Evolutionary conservation across 441 rosid species (phyloP).

Genomic region (Erodium chrysanthum): DNA sequence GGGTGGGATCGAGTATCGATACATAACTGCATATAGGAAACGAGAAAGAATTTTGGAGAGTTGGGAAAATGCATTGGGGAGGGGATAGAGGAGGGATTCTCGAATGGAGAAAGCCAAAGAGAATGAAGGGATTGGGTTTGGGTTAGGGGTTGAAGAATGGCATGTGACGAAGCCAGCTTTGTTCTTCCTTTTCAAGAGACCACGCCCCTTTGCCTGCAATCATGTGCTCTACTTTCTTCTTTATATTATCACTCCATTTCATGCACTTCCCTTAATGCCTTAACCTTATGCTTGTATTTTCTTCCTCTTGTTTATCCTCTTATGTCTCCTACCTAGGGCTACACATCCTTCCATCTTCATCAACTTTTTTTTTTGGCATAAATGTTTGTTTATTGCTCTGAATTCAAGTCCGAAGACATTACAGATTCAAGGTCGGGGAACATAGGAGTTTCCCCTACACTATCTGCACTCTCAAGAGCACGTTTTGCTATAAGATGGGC

Average conservation of each 20-base stretch:
- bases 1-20: no score
- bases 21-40: no score
- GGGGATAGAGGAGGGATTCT: background rate
- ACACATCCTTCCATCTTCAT: background rate
- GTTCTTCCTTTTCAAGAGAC: constrained; percentile 56
- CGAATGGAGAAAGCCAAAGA: background rate
- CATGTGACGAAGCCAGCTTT: constrained; percentile 76
- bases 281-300: constrained; percentile 13
- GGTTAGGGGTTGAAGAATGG: constrained; percentile 19
- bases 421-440: no score
- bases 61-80: background rate
- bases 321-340: constrained; percentile 1
- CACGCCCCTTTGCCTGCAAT: constrained; percentile 86
- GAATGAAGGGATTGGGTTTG: constrained; percentile 15
- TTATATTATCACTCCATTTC: background rate
- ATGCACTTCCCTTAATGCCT: constrained; percentile 25
- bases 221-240: constrained; percentile 58
- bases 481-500: no score
- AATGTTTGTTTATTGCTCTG: no score
- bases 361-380: no score
- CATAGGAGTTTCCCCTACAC: no score
- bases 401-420: no score
- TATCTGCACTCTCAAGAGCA: no score
- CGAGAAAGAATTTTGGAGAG: background rate
- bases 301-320: constrained; percentile 1